Evolutionary conservation across 2,329 filamentous ascomycete species (phyloP).

Genomic region (Byssothecium circinans): DNA sequence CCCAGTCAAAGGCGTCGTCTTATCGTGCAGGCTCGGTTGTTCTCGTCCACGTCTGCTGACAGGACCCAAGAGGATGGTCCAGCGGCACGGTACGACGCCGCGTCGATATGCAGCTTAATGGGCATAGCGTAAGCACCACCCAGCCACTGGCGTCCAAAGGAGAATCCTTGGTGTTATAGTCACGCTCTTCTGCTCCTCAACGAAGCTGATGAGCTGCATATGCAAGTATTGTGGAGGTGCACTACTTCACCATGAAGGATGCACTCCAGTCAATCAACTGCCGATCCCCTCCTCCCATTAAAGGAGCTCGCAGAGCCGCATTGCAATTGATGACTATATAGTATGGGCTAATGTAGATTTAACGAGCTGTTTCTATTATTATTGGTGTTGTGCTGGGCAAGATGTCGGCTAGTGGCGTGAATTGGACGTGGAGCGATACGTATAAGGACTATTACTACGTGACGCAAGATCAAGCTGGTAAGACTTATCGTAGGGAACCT

Average conservation of each 20-base stretch:
- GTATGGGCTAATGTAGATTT: neutral
- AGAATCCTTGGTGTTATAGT: too few species aligned
- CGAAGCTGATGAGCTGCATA: too few species aligned
- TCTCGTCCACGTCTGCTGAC: too few species aligned
- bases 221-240: too few species aligned
- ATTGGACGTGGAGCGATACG: constrained; percentile 10
- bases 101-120: too few species aligned
- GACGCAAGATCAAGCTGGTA: constrained; percentile 1
- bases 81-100: too few species aligned
- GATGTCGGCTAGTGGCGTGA: neutral
- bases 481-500: neutral
- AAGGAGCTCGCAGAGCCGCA: constrained; percentile 12
- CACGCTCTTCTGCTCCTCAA: too few species aligned
- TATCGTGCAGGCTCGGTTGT: too few species aligned
- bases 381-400: neutral
- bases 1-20: too few species aligned
- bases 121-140: too few species aligned
- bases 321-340: constrained; percentile 3
- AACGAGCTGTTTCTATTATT: neutral
- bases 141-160: too few species aligned
- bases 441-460: constrained; percentile 12
- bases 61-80: too few species aligned
- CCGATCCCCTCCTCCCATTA: neutral
- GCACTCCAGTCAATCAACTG: neutral
- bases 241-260: neutral